A percentile compares a stretch with the other conserved stretches of the same genome.
phyloP scores from a whole-genome alignment of 108 stramenopile species.

The Conticribra guillardii region DNA sequence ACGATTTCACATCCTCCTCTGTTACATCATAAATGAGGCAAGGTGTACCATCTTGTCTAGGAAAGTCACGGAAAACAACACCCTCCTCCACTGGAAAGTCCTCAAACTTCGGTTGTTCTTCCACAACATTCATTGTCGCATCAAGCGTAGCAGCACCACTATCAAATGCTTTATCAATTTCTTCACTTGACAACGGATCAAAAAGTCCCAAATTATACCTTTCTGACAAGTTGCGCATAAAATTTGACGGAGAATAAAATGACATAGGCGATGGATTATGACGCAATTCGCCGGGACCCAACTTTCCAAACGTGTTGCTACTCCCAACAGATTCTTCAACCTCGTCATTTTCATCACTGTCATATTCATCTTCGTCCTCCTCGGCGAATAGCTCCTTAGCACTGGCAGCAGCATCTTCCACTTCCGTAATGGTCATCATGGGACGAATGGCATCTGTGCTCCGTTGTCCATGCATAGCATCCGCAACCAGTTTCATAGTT shows the following conservation, averaged over 20 bases:
- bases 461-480: conserved; percentile 33
- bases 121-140: neutral
- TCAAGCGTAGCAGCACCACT: too few species aligned
- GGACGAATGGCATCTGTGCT: conserved; percentile 31
- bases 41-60: conserved; percentile 69
- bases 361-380: conserved; percentile 19
- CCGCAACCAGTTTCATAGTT: conserved; percentile 12
- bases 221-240: conserved; percentile 29
- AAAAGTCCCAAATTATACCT: conserved; percentile 27
- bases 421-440: conserved; percentile 38
- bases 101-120: conserved; percentile 1
- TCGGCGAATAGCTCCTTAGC: neutral
- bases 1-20: neutral
- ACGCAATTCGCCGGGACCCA: conserved; percentile 16
- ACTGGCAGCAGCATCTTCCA: neutral
- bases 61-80: conserved; percentile 68
- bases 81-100: conserved; percentile 43
- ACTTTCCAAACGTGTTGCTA: conserved; percentile 7
- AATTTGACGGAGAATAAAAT: conserved; percentile 31
- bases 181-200: neutral
- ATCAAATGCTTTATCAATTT: too few species aligned
- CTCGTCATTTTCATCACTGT: conserved; percentile 14
- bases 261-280: conserved; percentile 23
- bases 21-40: conserved; percentile 58
- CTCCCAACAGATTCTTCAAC: neutral